A percentile compares a stretch with the other conserved stretches of the same genome.
Conservation (phyloP, 768 basidiomycete species). For the Panellus pusillus region DNA sequence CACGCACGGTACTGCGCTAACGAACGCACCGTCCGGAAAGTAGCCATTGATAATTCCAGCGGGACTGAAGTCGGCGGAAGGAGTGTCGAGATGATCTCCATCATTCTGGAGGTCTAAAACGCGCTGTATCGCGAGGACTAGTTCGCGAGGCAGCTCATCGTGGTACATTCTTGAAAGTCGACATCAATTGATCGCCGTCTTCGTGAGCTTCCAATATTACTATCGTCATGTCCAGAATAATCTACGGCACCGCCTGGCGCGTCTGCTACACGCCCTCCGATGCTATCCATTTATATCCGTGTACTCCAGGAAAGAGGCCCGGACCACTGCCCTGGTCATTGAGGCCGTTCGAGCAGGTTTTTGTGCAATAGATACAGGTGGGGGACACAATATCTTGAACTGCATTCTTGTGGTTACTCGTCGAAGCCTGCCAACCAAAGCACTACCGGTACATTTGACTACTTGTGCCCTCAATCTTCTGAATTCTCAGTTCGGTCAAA, state of each 20-base stretch:
- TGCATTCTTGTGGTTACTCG: neutral
- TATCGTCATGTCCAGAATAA: constrained; percentile 44
- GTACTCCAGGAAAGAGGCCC: constrained; percentile 68
- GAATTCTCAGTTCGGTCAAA: constrained; percentile 27
- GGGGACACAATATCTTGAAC: constrained; percentile 20
- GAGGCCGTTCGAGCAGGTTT: constrained; percentile 77
- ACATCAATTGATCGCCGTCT: neutral
- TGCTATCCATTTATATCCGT: neutral
- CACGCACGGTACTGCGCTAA: constrained; percentile 1
- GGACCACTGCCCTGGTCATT: constrained; percentile 66
- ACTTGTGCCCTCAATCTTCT: neutral
- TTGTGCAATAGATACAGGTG: constrained; percentile 81
- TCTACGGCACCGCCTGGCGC: constrained; percentile 67
- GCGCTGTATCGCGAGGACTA: constrained; percentile 69
- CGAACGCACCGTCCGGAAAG: constrained; percentile 72
- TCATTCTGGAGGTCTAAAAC: constrained; percentile 57
- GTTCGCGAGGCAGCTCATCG: constrained; percentile 63
- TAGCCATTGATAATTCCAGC: constrained; percentile 62
- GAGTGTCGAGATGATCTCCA: constrained; percentile 57
- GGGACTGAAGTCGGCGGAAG: constrained; percentile 58
- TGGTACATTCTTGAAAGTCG: constrained; percentile 28
- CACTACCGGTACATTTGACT: constrained; percentile 56
- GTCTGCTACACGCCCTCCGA: constrained; percentile 1
- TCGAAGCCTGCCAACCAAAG: constrained; percentile 65
- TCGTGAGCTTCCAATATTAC: neutral